Evolutionary conservation across 2,329 filamentous ascomycete species (phyloP).

Genomic region (Trichophyton verrucosum): DNA sequence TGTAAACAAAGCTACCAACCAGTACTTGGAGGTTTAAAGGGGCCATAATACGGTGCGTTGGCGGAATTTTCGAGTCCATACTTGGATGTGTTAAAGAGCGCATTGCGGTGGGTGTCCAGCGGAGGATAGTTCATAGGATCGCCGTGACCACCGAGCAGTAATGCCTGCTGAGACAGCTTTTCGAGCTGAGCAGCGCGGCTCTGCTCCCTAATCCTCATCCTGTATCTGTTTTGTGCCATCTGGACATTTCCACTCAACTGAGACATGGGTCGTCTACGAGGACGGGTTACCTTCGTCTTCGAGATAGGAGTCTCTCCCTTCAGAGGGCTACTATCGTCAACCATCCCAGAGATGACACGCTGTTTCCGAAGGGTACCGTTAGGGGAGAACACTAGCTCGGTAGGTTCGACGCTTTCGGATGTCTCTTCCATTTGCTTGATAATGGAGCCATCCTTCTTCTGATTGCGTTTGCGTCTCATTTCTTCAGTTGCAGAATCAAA

Average conservation of each 20-base stretch:
- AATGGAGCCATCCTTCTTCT: conserved; percentile 38
- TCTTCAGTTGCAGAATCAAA: conserved; percentile 40
- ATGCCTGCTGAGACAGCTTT: conserved; percentile 12
- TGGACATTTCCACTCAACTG: conserved; percentile 23
- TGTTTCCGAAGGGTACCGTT: conserved; percentile 32
- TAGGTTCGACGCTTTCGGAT: conserved; percentile 34
- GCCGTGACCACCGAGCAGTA: conserved; percentile 21
- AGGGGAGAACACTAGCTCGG: conserved; percentile 37
- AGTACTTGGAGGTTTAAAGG: background rate
- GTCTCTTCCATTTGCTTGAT: conserved; percentile 36
- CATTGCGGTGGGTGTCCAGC: conserved; percentile 21
- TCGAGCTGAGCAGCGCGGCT: conserved; percentile 8
- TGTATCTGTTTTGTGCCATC: conserved; percentile 19
- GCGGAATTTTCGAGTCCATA: background rate
- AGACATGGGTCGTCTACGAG: conserved; percentile 19
- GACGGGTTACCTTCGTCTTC: conserved; percentile 23
- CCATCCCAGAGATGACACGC: conserved; percentile 37
- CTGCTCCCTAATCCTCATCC: conserved; percentile 14
- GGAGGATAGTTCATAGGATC: conserved; percentile 21
- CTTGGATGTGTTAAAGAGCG: conserved; percentile 15
- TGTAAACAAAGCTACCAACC: background rate
- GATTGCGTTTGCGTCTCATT: conserved; percentile 39
- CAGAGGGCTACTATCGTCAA: conserved; percentile 36
- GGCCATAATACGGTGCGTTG: background rate
- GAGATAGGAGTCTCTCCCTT: conserved; percentile 35